These are phyloP conservation scores for Blastobotrys raffinosifermentans DNA, from an alignment of 1,139 yeast species.

Conservation along the genomic window DNA sequence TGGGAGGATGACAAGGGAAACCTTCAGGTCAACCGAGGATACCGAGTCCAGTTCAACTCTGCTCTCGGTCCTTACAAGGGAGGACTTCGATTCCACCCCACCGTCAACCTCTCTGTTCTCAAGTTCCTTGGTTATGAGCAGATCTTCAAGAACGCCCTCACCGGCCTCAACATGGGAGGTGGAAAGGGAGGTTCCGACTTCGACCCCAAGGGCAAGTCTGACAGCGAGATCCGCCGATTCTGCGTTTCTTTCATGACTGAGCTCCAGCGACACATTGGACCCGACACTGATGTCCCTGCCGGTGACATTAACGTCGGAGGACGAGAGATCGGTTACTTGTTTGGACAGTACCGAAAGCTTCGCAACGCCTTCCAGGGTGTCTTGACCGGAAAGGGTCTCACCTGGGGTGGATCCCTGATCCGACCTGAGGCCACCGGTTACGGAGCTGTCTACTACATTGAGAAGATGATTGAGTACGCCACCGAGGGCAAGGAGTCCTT, in stretches of 20 bases:
- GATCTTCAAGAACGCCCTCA: conserved; percentile 95
- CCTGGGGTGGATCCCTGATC: conserved; percentile 98
- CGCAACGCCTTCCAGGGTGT: conserved; percentile 96
- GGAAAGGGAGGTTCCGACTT: conserved; percentile 99
- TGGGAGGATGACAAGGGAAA: conserved; percentile 97
- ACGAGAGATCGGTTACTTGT: conserved; percentile 86
- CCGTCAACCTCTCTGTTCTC: conserved; percentile 89
- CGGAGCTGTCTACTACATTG: conserved; percentile 95
- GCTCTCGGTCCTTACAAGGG: conserved; percentile 99
- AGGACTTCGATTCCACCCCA: conserved; percentile 96
- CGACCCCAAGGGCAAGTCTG: conserved; percentile 92
- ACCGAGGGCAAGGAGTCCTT: conserved; percentile 82
- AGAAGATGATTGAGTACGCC: conserved; percentile 95
- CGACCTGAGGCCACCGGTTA: conserved; percentile 99
- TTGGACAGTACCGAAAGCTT: conserved; percentile 93
- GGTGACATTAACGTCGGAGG: conserved; percentile 96
- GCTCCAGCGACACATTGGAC: conserved; percentile 92
- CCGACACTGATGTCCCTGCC: conserved; percentile 96
- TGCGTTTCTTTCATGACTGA: conserved; percentile 95
- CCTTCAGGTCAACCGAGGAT: conserved; percentile 92
- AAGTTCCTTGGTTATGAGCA: conserved; percentile 98
- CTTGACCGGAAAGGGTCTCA: conserved; percentile 93
- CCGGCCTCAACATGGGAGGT: conserved; percentile 98
- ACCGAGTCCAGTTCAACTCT: conserved; percentile 97
- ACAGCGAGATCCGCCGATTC: conserved; percentile 92